Evolutionary conservation across 305 asterid species (phyloP).

Genomic region (Nicotiana rustica): DNA sequence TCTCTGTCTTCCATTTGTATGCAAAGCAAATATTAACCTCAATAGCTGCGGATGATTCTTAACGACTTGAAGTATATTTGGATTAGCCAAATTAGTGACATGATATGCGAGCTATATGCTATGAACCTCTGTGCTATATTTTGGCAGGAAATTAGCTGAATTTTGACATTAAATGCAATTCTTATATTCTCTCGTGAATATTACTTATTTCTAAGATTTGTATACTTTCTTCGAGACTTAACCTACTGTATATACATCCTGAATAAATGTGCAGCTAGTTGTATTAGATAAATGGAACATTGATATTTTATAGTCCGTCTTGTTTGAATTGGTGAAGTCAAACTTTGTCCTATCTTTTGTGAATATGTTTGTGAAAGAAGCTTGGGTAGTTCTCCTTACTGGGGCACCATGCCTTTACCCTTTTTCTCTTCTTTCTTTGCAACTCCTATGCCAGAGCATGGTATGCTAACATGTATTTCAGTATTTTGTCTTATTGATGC

Average conservation of each 20-base stretch:
- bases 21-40: not conserved
- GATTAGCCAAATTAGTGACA: slow-evolving; percentile 2
- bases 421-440: slow-evolving; percentile 17
- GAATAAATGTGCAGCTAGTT: not conserved
- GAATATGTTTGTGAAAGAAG: not conserved
- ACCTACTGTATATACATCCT: not conserved
- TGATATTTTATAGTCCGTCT: not conserved
- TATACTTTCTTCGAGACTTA: not conserved
- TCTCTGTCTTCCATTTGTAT: slow-evolving; percentile 24
- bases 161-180: not conserved
- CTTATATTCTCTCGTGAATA: not conserved
- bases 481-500: not conserved
- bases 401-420: slow-evolving; percentile 4
- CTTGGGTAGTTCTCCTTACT: slow-evolving; percentile 27
- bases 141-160: slow-evolving; percentile 4
- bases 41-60: slow-evolving; percentile 8
- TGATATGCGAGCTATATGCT: not conserved
- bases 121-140: slow-evolving; percentile 4
- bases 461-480: not conserved
- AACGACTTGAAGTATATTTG: not conserved
- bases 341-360: not conserved
- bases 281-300: not conserved
- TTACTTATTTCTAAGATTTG: slow-evolving; percentile 10
- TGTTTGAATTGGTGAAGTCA: slow-evolving; percentile 14
- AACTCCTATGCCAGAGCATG: not conserved